Evolutionary conservation across 2,329 filamentous ascomycete genomes (phyloP).

Genomic region (Penicillium sp.): DNA sequence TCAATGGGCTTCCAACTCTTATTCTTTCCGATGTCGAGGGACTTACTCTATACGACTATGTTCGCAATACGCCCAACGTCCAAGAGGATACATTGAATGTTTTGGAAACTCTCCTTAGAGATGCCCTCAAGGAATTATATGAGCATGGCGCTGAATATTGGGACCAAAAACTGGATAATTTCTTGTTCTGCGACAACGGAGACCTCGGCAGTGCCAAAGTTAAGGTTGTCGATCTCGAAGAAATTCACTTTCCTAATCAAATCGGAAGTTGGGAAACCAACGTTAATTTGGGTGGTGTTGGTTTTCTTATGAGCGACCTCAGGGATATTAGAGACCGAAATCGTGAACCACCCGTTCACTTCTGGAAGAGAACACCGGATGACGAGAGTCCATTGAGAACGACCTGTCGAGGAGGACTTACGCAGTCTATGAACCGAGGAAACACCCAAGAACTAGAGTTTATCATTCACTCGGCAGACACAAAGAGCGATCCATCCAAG

Average conservation of each 20-base stretch:
- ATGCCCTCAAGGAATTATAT: slow-evolving; percentile 2
- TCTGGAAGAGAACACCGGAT: not conserved
- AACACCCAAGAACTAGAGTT: not conserved
- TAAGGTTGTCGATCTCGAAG: not conserved
- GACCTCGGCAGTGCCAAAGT: too few species aligned
- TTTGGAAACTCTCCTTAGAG: not conserved
- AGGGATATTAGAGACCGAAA: not conserved
- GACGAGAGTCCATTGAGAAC: not conserved
- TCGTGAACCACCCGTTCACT: not conserved
- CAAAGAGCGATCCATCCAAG: not conserved
- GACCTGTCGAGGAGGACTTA: not conserved
- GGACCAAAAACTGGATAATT: slow-evolving; percentile 10
- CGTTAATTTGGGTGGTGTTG: not conserved
- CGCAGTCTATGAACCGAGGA: not conserved
- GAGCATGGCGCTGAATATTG: slow-evolving; percentile 6
- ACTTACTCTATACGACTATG: slow-evolving; percentile 8
- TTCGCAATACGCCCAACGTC: not conserved
- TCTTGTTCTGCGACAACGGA: slow-evolving; percentile 7
- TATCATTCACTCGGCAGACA: not conserved
- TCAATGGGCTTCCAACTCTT: slow-evolving; percentile 1
- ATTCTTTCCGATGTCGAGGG: slow-evolving; percentile 8
- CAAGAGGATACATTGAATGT: not conserved
- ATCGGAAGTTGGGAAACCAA: not conserved
- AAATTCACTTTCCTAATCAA: not conserved
- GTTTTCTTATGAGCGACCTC: not conserved